These are phyloP conservation scores for Sclerotinia minor DNA, from an alignment of 2,329 filamentous ascomycete genomes.

Conservation along the genomic window DNA sequence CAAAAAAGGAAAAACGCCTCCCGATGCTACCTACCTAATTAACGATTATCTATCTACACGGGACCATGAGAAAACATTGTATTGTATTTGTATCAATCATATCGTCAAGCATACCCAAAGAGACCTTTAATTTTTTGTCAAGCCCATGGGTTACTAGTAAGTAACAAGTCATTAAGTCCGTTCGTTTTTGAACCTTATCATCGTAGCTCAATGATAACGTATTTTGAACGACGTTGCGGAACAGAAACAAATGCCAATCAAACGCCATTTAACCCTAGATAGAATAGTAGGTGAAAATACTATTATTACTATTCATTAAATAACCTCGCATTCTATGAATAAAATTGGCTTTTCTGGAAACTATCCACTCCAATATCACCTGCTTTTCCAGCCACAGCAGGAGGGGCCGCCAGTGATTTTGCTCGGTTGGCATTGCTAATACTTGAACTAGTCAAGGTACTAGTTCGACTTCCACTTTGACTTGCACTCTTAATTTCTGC, in stretches of 20 bases:
- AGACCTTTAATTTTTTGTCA: background rate
- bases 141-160: background rate
- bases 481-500: conserved; percentile 41
- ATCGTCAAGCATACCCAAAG: conserved; percentile 4
- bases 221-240: background rate
- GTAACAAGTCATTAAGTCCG: conserved; percentile 9
- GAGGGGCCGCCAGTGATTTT: conserved; percentile 43
- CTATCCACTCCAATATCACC: conserved; percentile 67
- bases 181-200: background rate
- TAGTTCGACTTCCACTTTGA: conserved; percentile 48
- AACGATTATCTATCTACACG: background rate
- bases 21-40: background rate
- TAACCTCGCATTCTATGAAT: conserved; percentile 49
- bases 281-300: background rate
- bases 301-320: background rate
- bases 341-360: conserved; percentile 70
- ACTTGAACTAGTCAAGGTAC: conserved; percentile 43
- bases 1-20: background rate
- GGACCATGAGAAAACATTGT: background rate
- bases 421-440: conserved; percentile 14
- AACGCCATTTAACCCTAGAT: conserved; percentile 14
- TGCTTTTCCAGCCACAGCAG: conserved; percentile 57
- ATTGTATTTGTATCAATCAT: background rate
- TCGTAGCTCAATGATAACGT: background rate
- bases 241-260: background rate